Evolutionary conservation across 768 basidiomycete species (phyloP).

Genomic region (Collybia mongolica): DNA sequence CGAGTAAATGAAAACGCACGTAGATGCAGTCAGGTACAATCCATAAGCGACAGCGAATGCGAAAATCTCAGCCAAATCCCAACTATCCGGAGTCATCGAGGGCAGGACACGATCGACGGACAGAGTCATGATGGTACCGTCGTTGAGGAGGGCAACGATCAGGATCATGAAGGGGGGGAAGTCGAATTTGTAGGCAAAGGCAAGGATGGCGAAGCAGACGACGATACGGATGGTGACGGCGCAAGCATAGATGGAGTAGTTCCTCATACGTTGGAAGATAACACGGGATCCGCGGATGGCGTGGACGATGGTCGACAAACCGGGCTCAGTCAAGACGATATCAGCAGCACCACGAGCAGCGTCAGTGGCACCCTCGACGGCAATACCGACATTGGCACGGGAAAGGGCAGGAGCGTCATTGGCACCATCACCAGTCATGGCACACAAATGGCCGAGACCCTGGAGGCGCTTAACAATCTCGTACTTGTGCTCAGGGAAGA

Average conservation of each 20-base stretch:
- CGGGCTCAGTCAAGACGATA: slow-evolving; percentile 96
- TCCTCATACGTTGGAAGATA: slow-evolving; percentile 99
- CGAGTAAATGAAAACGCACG: slow-evolving; percentile 50
- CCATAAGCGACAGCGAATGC: slow-evolving; percentile 95
- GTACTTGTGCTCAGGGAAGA: slow-evolving; percentile 99
- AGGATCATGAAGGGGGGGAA: slow-evolving; percentile 99
- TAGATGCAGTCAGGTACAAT: slow-evolving; percentile 88
- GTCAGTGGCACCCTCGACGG: slow-evolving; percentile 98
- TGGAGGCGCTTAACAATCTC: slow-evolving; percentile 99
- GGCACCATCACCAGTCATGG: slow-evolving; percentile 99
- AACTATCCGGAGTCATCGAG: slow-evolving; percentile 88
- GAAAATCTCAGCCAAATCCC: slow-evolving; percentile 97
- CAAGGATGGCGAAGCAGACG: slow-evolving; percentile 93
- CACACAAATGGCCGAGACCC: slow-evolving; percentile 91
- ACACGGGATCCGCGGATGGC: slow-evolving; percentile 97
- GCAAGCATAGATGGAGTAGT: slow-evolving; percentile 97
- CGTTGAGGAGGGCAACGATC: slow-evolving; percentile 95
- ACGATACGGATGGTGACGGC: slow-evolving; percentile 98
- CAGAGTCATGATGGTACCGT: slow-evolving; percentile 99
- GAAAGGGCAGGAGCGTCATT: slow-evolving; percentile 98
- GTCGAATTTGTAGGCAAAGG: slow-evolving; percentile 95
- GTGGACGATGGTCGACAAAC: slow-evolving; percentile 98
- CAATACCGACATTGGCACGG: slow-evolving; percentile 99
- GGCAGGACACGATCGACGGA: slow-evolving; percentile 95
- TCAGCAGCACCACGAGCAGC: slow-evolving; percentile 98